phyloP scores from a whole-genome alignment of 495 filamentous ascomycete genomes.

The Penicillium soppii region DNA sequence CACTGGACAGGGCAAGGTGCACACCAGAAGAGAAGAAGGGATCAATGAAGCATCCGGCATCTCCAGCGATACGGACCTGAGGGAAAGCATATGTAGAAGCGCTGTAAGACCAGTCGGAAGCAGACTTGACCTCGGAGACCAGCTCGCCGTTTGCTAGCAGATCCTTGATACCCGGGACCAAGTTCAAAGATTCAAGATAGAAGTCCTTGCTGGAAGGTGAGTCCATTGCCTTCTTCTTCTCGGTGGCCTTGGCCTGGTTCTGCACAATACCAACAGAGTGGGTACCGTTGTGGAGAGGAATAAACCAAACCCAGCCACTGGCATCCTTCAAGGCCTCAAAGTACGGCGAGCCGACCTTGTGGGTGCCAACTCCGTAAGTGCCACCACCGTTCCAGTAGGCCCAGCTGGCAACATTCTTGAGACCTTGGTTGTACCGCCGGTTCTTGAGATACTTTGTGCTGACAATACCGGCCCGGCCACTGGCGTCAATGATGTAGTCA shows the following conservation, averaged over 20 bases:
- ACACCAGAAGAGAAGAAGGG: slow-evolving; percentile 48
- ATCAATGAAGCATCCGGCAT: slow-evolving; percentile 47
- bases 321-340: slow-evolving; percentile 38
- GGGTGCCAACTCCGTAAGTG: slow-evolving; percentile 16
- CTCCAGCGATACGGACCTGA: slow-evolving; percentile 33
- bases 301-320: slow-evolving; percentile 39
- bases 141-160: slow-evolving; percentile 30
- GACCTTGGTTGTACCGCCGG: slow-evolving; percentile 30
- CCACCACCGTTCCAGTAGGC: slow-evolving; percentile 35
- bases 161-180: slow-evolving; percentile 19
- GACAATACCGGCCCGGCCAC: slow-evolving; percentile 31
- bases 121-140: slow-evolving; percentile 34
- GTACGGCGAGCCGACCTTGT: slow-evolving; percentile 21
- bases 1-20: slow-evolving; percentile 46
- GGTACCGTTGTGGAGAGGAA: slow-evolving; percentile 31
- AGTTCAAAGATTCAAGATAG: slow-evolving; percentile 38
- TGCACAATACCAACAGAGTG: slow-evolving; percentile 35
- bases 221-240: slow-evolving; percentile 28
- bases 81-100: slow-evolving; percentile 38
- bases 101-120: slow-evolving; percentile 46
- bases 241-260: slow-evolving; percentile 28
- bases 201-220: slow-evolving; percentile 27
- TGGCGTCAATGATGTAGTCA: slow-evolving; percentile 39
- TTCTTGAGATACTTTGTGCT: slow-evolving; percentile 42
- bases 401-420: slow-evolving; percentile 42